Evolutionary conservation across 768 basidiomycete species (phyloP), one percentile per base, ranked within the genome.

Genomic region (Cyathus striatus): DNA sequence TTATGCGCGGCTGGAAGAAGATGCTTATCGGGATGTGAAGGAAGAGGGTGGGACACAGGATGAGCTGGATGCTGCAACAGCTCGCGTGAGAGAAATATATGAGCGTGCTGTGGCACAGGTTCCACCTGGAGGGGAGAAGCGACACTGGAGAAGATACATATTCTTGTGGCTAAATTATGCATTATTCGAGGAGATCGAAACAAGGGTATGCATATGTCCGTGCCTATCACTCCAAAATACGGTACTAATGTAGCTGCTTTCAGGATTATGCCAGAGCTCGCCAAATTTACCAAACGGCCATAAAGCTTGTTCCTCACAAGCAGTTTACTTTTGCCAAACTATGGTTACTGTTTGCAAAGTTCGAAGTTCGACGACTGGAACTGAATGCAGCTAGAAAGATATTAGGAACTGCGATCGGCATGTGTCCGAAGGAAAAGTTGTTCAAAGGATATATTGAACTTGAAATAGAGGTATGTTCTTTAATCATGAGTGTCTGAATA

Each of bases 241-340:
- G 43, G 7, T 6, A 24, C 30, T 17, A 27, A 6, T 38, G 3
- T 47, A 9, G 44, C 46, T n/a, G n/a, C 12, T 37, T 24, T 21
- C 36, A 95, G 86, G 94, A 99, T 56, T 86, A 83, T 51, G 71
- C 71, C 24, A 86, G 96, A 2, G 75, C 90, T 20, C 78, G 93
- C 39, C 89, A 97, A 55, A 86, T 99, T 23, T 98, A 93, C 65
- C 86, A 91, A 61, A 93, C 92, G 0, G 90, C 86, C 5, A 65
- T 95, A 41, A 76, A 77, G 45, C 81, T 98, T 18, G 84, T 97
- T 2, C 96, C 96, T 0, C 95, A 99, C 62, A 95, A 95, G 57
- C 80, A 84, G 46, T 99, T 99, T 62, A 97, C 96, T 0, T 99
- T 99, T 52, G 90, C 96, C 3, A 99, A 99, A 65, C 68, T 98